Evolutionary conservation across 305 asterid genomes (phyloP), one percentile per base, ranked within the genome.

Genomic region (Nicotiana rustica): DNA sequence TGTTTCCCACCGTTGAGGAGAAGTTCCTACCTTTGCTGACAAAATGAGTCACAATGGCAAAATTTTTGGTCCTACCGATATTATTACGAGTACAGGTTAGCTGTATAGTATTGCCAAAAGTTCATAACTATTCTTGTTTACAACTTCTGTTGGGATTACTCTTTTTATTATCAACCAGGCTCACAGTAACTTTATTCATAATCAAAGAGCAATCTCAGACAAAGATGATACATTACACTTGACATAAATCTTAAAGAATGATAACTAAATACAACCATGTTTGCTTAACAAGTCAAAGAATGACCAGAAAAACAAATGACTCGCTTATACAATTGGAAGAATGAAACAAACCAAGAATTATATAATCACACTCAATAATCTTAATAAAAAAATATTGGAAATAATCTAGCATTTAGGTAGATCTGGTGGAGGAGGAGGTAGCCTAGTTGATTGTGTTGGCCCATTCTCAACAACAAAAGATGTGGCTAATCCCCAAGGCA

Each of bases 341-440:
- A 47, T 4, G 35, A 47, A 47, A 47, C 38, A 47, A 19, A 55
- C 31, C 49, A 25, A 55, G 66, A 52, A 76, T 55, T 29, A 75
- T 52, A 15, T 15, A 52, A 21, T 52, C 55, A 41, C 80, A 75
- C 65, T 75, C 47, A 4, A 17, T 1, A 12, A 52, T 10, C 17
- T 2, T 41, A 41, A 52, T 13, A 49, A 18, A 2, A 62, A 29
- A 66, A 49, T 21, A 21, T 25, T 21, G 17, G 9, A 75, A 52
- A 33, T 52, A 15, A 29, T 52, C 65, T 81, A 67, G 57, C 83
- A 81, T 56, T 81, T 81, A 15, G 83, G 84, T 69, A 81, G 68
- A 81, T 81, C 84, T n/a, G 79, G 41, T 4, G 84, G 84, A 25
- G 84, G 84, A 41, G 79, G 79, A 31, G 84, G 84, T 35, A 81